A percentile compares a stretch with the other conserved stretches of the same genome.
phyloP scores from a whole-genome alignment of 441 rosid genomes.

The Erodium moschatum region DNA sequence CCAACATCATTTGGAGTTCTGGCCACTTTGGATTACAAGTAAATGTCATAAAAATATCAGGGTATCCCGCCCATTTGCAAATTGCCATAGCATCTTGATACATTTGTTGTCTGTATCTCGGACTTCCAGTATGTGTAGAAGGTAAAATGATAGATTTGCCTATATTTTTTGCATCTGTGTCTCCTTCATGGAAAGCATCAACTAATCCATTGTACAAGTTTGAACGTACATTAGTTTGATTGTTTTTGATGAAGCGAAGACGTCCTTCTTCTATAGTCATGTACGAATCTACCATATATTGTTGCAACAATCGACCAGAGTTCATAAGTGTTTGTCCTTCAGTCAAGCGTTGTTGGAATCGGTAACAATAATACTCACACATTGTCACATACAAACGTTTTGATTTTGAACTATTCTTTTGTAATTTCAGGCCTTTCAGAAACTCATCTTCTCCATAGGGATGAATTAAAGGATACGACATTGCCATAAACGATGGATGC shows the following conservation, averaged over 20 bases:
- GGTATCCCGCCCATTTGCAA: background rate
- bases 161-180: background rate
- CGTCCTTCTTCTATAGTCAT: background rate
- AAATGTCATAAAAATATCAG: constrained; percentile 1
- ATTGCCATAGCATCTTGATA: constrained; percentile 16
- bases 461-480: background rate
- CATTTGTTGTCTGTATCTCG: background rate
- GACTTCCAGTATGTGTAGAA: background rate
- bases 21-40: background rate
- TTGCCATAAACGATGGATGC: background rate
- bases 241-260: background rate
- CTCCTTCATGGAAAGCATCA: background rate
- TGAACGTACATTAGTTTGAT: background rate
- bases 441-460: background rate
- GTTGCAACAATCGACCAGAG: background rate
- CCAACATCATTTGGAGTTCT: background rate
- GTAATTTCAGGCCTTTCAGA: background rate
- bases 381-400: background rate
- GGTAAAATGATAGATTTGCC: background rate
- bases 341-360: background rate
- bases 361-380: background rate
- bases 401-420: background rate
- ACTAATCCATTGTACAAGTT: background rate
- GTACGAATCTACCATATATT: background rate
- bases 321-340: background rate